Percentiles rank a stretch among this genome's conserved stretches.
Evolutionary conservation across 1,284 basidiomycete genomes (phyloP).

Genomic region (Papiliotrema terrestris): DNA sequence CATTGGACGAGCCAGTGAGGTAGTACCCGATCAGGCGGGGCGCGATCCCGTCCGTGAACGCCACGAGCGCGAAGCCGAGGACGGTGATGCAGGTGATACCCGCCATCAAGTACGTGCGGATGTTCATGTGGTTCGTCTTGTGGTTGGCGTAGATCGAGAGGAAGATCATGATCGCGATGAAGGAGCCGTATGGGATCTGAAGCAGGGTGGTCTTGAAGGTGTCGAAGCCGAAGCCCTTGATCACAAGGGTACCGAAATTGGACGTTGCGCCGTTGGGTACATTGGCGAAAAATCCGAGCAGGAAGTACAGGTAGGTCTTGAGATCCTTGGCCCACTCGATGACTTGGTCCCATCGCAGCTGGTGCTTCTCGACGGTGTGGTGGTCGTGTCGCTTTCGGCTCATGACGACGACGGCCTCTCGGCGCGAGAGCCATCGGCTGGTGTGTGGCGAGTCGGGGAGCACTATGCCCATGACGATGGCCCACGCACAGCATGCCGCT

Average conservation of each 20-base stretch:
- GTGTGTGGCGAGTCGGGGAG: slow-evolving; percentile 35
- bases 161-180: slow-evolving; percentile 27
- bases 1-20: slow-evolving; percentile 49
- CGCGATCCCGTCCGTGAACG: slow-evolving; percentile 19
- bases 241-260: slow-evolving; percentile 34
- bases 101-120: slow-evolving; percentile 26
- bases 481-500: slow-evolving; percentile 34
- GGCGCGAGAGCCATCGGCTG: slow-evolving; percentile 34
- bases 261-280: slow-evolving; percentile 35
- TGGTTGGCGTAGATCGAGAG: slow-evolving; percentile 27
- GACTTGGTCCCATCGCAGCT: slow-evolving; percentile 48
- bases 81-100: slow-evolving; percentile 27
- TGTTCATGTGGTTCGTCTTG: slow-evolving; percentile 21
- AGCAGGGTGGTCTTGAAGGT: slow-evolving; percentile 36
- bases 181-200: slow-evolving; percentile 38
- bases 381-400: slow-evolving; percentile 45
- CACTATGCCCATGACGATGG: slow-evolving; percentile 30
- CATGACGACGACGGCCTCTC: slow-evolving; percentile 44
- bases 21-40: slow-evolving; percentile 21
- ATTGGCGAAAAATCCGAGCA: slow-evolving; percentile 39
- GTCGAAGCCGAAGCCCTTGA: slow-evolving; percentile 31
- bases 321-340: slow-evolving; percentile 41
- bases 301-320: slow-evolving; percentile 43
- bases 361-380: slow-evolving; percentile 44
- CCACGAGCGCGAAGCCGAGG: slow-evolving; percentile 25